A percentile compares a stretch with the other conserved stretches of the same genome.
These are phyloP conservation scores for Reticulascus tulasneorum DNA, from an alignment of 2,329 filamentous ascomycete species.

Conservation along the genomic window DNA sequence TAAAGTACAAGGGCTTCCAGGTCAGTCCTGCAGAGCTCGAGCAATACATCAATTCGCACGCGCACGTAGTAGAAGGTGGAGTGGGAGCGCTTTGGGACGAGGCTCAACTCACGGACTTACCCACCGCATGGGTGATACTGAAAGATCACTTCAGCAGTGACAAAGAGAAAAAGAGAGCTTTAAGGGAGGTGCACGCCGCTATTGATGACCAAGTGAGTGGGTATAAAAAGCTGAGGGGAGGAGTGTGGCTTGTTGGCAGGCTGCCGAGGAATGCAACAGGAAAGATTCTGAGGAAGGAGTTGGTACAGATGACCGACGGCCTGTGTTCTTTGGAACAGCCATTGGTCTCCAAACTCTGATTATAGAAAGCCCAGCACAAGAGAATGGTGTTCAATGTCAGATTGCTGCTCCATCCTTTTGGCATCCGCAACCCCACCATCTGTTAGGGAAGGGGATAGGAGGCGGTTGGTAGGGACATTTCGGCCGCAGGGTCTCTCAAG, in stretches of 20 bases:
- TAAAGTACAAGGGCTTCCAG: constrained; percentile 40
- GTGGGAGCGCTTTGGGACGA: constrained; percentile 32
- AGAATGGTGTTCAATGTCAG: too few relatives aligned
- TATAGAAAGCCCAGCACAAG: too few relatives aligned
- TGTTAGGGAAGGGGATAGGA: too few relatives aligned
- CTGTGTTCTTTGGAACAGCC: constrained; percentile 22
- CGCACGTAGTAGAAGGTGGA: constrained; percentile 29
- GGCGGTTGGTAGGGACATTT: too few relatives aligned
- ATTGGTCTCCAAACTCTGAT: constrained; percentile 6
- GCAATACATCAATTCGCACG: constrained; percentile 29
- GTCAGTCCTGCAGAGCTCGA: constrained; percentile 34
- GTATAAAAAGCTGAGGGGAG: constrained; percentile 36
- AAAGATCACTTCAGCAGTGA: constrained; percentile 13
- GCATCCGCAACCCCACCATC: too few relatives aligned
- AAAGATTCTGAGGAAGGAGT: constrained; percentile 30
- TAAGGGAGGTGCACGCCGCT: constrained; percentile 6
- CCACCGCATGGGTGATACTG: constrained; percentile 32
- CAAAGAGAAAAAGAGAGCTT: constrained; percentile 6
- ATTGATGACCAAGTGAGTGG: constrained; percentile 33
- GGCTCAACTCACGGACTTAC: constrained; percentile 32
- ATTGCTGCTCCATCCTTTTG: too few relatives aligned
- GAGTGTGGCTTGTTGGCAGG: constrained; percentile 27
- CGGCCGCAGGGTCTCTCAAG: too few relatives aligned
- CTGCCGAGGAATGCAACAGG: constrained; percentile 33
- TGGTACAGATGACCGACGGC: constrained; percentile 25